Percentiles rank a stretch among this genome's conserved stretches.
These are phyloP conservation scores for Alternaria viburni DNA, from an alignment of 2,329 filamentous ascomycete genomes.

Conservation along the genomic window DNA sequence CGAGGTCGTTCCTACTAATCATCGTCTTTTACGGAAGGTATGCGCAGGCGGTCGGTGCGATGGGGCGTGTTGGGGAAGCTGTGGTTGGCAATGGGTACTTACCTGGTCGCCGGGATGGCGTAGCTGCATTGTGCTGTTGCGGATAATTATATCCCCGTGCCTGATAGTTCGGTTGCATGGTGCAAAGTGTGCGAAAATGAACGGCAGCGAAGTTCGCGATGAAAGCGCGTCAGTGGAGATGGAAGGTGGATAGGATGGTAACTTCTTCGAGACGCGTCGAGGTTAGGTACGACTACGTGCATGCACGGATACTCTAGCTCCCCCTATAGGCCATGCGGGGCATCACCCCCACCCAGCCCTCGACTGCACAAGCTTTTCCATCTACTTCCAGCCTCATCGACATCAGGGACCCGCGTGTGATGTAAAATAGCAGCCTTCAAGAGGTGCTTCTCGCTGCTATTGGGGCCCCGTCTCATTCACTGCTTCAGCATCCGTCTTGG, in stretches of 20 bases:
- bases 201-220: conserved; percentile 37
- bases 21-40: conserved; percentile 34
- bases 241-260: conserved; percentile 24
- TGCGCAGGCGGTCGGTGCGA: conserved; percentile 16
- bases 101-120: conserved; percentile 53
- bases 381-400: conserved; percentile 4
- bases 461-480: conserved; percentile 13
- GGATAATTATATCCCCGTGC: conserved; percentile 52
- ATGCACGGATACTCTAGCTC: conserved; percentile 32
- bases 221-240: conserved; percentile 27
- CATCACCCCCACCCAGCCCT: conserved; percentile 26
- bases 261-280: conserved; percentile 36
- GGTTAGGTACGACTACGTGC: conserved; percentile 19
- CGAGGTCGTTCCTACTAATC: conserved; percentile 57
- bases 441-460: conserved; percentile 5
- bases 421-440: background rate
- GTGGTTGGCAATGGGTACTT: conserved; percentile 31
- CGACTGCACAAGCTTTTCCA: conserved; percentile 3
- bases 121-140: conserved; percentile 42
- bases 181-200: conserved; percentile 31
- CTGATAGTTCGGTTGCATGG: conserved; percentile 53
- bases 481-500: conserved; percentile 15
- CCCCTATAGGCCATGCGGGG: conserved; percentile 33
- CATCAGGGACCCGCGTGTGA: background rate
- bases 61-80: conserved; percentile 15